Percentiles rank a stretch among this genome's conserved stretches.
phyloP scores from a whole-genome alignment of 1,284 basidiomycete species.

The Fistulinella staudtii region DNA sequence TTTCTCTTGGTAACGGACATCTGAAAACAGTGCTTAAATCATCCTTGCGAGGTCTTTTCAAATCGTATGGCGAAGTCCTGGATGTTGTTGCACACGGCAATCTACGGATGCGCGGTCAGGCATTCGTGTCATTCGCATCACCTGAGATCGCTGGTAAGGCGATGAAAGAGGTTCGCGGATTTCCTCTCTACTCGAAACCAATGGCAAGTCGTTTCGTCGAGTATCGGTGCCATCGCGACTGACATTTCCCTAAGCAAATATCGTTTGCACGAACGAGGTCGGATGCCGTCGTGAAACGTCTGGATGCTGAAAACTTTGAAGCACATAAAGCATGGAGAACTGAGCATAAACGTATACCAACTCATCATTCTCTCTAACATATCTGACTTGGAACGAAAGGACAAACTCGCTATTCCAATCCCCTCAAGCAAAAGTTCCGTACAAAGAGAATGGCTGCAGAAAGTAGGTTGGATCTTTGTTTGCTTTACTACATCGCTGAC shows the following conservation, averaged over 20 bases:
- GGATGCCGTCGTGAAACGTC: constrained; percentile 80
- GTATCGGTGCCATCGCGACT: constrained; percentile 4
- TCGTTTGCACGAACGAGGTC: constrained; percentile 86
- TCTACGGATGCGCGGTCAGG: constrained; percentile 96
- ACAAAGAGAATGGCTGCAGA: constrained; percentile 77
- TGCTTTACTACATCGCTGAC: constrained; percentile 10
- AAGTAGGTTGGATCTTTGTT: constrained; percentile 41
- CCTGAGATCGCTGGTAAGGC: constrained; percentile 83
- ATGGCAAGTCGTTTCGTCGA: constrained; percentile 58
- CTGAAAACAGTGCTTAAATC: constrained; percentile 72
- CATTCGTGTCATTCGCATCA: constrained; percentile 90
- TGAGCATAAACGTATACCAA: constrained; percentile 72
- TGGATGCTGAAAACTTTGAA: constrained; percentile 66
- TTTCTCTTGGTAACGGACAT: constrained; percentile 9
- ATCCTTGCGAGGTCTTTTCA: constrained; percentile 86
- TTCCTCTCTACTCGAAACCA: constrained; percentile 95
- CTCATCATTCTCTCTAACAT: constrained; percentile 14
- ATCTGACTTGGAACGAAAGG: constrained; percentile 43
- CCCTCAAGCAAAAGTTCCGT: constrained; percentile 78
- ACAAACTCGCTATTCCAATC: constrained; percentile 79
- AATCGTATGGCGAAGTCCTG: constrained; percentile 87
- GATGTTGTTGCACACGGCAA: constrained; percentile 93
- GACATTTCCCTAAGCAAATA: constrained; percentile 66
- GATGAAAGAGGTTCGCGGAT: constrained; percentile 87
- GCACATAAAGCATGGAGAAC: constrained; percentile 71